Base-by-base conservation (phyloP, 129 eudicot genomes). In the Escallonia rubra region DNA sequence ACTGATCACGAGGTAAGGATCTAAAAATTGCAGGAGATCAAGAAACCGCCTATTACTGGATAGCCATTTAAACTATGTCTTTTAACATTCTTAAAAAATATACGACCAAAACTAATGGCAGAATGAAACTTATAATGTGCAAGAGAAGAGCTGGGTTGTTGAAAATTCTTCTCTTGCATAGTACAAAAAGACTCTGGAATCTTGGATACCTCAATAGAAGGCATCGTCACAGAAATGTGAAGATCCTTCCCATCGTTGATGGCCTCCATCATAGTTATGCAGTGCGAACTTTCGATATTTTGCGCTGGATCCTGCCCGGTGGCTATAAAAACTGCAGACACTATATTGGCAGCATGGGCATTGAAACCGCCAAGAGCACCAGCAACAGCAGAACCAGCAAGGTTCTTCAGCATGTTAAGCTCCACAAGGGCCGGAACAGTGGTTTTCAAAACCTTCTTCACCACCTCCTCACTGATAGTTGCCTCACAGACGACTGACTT, bases 331-430 rank as follows among this genome's bases (percentile, higher is more conserved):
- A 86, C 52, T 5, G 94, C 87, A 66, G 94, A 86, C 53, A 86
- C 95, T 8, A 87, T 84, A 58, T 87, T 87, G 73, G 90, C 87
- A 51, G 95, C 85, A 54, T 87, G 95, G 57, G 95, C 95, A 61
- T 87, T 87, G 60, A 87, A 87, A 9, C 95, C 95, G 56, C 95
- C 95, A 51, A 87, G 95, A 58, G 87, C 75, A 60, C 95, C 90
- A 64, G 95, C 95, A 66, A 87, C 12, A 10, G 90, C 95, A 64
- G 95, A 87, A 64, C 95, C 95, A 64, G 89, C 71, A 53, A 87
- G 89, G 75, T 87, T 87, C 79, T 87, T 87, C 10, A 83, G 95
- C 95, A 81, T 79, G 81, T 87, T 87, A 65, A 87, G 95, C 90
- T 84, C 95, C 23, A 81, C 90, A n/a, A 81, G 95, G 13, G 85